Evolutionary conservation across 257 asterid genomes (phyloP).

Genomic region (Ilex asprella): DNA sequence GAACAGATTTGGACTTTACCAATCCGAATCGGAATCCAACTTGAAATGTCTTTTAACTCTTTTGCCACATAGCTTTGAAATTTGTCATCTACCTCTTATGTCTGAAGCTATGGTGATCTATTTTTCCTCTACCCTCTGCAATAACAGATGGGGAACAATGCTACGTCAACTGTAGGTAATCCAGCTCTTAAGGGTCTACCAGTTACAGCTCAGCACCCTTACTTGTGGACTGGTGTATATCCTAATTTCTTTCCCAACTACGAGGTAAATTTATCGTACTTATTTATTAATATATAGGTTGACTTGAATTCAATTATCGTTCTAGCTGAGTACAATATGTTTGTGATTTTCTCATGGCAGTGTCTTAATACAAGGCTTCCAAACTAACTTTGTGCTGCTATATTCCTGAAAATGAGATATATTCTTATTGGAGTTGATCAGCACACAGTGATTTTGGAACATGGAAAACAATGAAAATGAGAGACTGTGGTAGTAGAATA

Average conservation of each 20-base stretch:
- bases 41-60: too few relatives aligned
- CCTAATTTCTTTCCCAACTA: constrained; percentile 20
- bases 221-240: constrained; percentile 24
- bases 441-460: not conserved
- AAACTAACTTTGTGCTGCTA: not conserved
- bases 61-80: not conserved
- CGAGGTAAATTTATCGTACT: constrained; percentile 13
- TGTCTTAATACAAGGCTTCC: not conserved
- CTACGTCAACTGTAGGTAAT: constrained; percentile 5
- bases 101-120: not conserved
- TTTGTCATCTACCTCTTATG: not conserved
- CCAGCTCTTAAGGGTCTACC: constrained; percentile 25
- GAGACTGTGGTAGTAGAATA: not conserved
- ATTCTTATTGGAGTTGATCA: too few relatives aligned
- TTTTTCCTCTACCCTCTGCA: not conserved
- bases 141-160: constrained; percentile 22
- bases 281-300: not conserved
- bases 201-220: constrained; percentile 24
- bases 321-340: not conserved
- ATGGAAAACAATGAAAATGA: not conserved
- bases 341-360: not conserved
- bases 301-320: not conserved
- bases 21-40: too few relatives aligned
- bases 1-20: too few relatives aligned
- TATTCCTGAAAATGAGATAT: not conserved